Evolutionary conservation across 2,329 filamentous ascomycete genomes (phyloP).

Genomic region (Hortaea werneckii): DNA sequence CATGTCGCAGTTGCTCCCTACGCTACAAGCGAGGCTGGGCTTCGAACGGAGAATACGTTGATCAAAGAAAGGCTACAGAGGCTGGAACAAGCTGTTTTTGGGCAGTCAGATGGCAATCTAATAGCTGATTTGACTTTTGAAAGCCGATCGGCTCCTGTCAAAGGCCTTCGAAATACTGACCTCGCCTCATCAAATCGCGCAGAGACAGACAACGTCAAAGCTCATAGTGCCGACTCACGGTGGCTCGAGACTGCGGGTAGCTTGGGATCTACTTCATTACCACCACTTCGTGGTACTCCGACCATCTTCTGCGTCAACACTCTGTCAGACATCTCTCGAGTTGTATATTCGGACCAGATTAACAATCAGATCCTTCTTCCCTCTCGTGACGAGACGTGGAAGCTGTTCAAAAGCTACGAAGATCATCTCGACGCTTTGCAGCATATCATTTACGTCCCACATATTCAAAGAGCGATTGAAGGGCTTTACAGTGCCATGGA

Average conservation of each 20-base stretch:
- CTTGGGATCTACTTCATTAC: neutral
- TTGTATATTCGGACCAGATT: neutral
- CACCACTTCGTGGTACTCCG: neutral
- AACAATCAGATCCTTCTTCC: slow-evolving; percentile 9
- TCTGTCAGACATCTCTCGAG: neutral
- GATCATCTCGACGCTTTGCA: slow-evolving; percentile 15
- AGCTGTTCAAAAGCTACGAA: slow-evolving; percentile 11
- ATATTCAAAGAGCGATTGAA: slow-evolving; percentile 9
- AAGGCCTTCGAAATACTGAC: neutral
- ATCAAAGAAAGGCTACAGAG: slow-evolving; percentile 10
- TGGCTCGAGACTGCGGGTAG: slow-evolving; percentile 3
- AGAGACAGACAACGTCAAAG: slow-evolving; percentile 1
- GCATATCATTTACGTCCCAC: slow-evolving; percentile 17
- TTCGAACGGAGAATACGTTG: slow-evolving; percentile 10
- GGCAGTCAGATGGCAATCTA: neutral
- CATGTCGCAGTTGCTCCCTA: neutral
- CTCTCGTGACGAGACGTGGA: slow-evolving; percentile 7
- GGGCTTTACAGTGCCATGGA: slow-evolving; percentile 8
- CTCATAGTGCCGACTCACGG: neutral
- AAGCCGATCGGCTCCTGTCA: too few relatives aligned
- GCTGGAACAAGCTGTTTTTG: slow-evolving; percentile 12
- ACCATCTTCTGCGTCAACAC: neutral
- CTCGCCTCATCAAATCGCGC: neutral
- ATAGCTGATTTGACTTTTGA: too few relatives aligned
- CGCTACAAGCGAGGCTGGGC: neutral